phyloP scores from a whole-genome alignment of 176 grass and related monocot species.

The Bromus sterilis region DNA sequence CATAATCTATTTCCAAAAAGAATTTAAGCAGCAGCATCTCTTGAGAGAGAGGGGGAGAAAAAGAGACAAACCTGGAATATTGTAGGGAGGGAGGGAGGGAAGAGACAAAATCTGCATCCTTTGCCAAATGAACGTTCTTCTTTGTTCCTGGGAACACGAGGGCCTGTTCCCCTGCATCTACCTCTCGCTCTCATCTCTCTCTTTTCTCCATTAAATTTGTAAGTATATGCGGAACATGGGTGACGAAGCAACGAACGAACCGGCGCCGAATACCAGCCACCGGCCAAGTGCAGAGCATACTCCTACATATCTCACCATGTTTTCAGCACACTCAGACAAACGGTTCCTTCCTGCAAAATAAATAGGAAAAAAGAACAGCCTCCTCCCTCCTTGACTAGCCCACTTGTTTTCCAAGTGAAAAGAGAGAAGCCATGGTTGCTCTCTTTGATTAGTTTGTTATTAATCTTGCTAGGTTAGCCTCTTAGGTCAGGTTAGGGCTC shows the following conservation, averaged over 20 bases:
- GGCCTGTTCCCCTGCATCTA: neutral
- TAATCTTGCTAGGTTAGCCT: neutral
- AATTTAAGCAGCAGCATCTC: too few relatives aligned
- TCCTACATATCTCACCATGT: neutral
- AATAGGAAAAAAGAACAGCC: too few relatives aligned
- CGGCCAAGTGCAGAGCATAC: neutral
- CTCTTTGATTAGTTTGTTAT: neutral
- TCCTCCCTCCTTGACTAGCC: neutral
- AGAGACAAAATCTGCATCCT: neutral
- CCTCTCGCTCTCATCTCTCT: neutral
- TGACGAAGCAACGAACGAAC: neutral
- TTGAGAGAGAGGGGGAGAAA: neutral
- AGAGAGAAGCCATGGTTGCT: neutral
- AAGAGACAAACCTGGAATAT: neutral
- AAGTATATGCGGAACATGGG: constrained; percentile 3
- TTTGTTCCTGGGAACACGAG: constrained; percentile 5
- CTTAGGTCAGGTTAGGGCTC: neutral
- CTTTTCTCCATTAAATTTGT: neutral
- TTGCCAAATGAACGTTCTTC: neutral
- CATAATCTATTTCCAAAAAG: too few relatives aligned
- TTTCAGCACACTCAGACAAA: neutral
- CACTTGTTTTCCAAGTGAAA: neutral
- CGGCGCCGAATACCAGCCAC: neutral
- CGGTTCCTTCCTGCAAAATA: neutral
- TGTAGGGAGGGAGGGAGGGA: neutral